A percentile compares a stretch with the other conserved stretches of the same genome.
Evolutionary conservation across 2,329 filamentous ascomycete genomes (phyloP).

Genomic region (Stachybotrys echinatus): DNA sequence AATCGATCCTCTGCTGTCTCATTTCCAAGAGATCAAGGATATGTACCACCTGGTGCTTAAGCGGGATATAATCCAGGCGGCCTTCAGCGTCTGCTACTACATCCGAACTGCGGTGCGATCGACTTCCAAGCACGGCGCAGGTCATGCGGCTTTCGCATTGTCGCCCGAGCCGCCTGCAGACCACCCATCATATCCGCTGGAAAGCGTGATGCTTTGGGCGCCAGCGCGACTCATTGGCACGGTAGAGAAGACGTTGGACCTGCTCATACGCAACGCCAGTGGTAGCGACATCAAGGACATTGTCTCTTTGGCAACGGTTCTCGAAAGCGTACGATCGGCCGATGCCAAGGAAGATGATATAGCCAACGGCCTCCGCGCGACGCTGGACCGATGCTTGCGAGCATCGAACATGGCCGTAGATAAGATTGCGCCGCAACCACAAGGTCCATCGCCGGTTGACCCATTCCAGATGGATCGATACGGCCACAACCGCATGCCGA

Average conservation of each 20-base stretch:
- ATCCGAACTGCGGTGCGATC: slow-evolving; percentile 33
- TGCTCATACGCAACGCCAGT: slow-evolving; percentile 38
- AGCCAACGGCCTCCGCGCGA: slow-evolving; percentile 30
- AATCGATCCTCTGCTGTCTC: slow-evolving; percentile 39
- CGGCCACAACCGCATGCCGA: slow-evolving; percentile 18
- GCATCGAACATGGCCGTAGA: slow-evolving; percentile 38
- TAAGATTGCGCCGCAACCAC: slow-evolving; percentile 13
- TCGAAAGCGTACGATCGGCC: slow-evolving; percentile 36
- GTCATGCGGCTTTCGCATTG: slow-evolving; percentile 24
- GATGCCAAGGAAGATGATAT: slow-evolving; percentile 38
- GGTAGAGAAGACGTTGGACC: slow-evolving; percentile 42
- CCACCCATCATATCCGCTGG: slow-evolving; percentile 24
- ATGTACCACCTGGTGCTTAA: slow-evolving; percentile 50
- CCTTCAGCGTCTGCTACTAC: slow-evolving; percentile 51
- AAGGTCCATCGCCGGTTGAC: slow-evolving; percentile 7
- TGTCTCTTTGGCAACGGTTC: slow-evolving; percentile 40
- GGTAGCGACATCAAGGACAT: slow-evolving; percentile 47
- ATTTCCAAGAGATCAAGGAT: slow-evolving; percentile 42
- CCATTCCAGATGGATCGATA: slow-evolving; percentile 20
- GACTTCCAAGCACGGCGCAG: slow-evolving; percentile 14
- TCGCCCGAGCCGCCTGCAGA: slow-evolving; percentile 29
- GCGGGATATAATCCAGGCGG: slow-evolving; percentile 49
- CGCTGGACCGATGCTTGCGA: slow-evolving; percentile 40
- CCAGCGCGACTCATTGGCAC: slow-evolving; percentile 32
- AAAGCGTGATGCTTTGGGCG: slow-evolving; percentile 36